Conservation (phyloP, 495 filamentous ascomycete species). For the Xylaria bambusicola region DNA sequence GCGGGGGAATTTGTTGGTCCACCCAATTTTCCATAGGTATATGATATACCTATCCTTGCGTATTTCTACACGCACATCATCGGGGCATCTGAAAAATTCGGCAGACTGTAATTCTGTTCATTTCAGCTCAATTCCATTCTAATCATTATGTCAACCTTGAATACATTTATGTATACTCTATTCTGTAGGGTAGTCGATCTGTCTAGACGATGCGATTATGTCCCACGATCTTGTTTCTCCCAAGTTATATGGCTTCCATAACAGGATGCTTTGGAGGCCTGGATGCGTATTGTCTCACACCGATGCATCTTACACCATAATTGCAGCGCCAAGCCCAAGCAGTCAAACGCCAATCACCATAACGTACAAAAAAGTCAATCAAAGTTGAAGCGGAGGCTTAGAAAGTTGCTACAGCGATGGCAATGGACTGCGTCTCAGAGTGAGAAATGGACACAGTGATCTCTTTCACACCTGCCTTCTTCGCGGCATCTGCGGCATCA, state of each 20-base stretch:
- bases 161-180: background rate
- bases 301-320: slow-evolving; percentile 26
- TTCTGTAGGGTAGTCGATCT: background rate
- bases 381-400: slow-evolving; percentile 34
- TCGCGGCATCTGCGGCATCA: slow-evolving; percentile 75
- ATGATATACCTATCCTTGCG: too few species aligned
- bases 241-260: too few species aligned
- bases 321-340: slow-evolving; percentile 16
- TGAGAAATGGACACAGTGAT: slow-evolving; percentile 94
- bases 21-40: too few species aligned
- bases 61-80: too few species aligned
- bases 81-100: too few species aligned
- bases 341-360: slow-evolving; percentile 21
- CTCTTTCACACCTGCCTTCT: slow-evolving; percentile 78
- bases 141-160: background rate
- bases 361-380: slow-evolving; percentile 20
- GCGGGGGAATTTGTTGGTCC: background rate
- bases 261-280: background rate
- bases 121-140: too few species aligned
- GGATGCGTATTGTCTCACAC: background rate
- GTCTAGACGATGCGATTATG: background rate
- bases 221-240: too few species aligned
- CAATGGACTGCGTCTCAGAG: slow-evolving; percentile 86
- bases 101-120: too few species aligned
- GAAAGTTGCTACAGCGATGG: slow-evolving; percentile 82